phyloP scores from a whole-genome alignment of 2,329 filamentous ascomycete genomes.

The Fusarium sp. region DNA sequence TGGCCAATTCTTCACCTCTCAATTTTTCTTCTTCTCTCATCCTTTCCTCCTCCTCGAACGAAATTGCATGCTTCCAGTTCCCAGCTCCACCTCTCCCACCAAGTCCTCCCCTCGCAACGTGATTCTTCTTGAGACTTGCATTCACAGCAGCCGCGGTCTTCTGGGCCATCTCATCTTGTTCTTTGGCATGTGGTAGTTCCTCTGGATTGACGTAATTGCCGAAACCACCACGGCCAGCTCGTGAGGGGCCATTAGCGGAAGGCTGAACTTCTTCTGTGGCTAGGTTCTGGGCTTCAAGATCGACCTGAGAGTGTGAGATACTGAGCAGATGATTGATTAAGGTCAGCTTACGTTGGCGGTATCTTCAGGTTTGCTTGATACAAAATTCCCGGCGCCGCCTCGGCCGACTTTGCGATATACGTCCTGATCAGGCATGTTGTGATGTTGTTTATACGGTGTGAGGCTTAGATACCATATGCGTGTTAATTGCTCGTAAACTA shows the following conservation, averaged over 20 bases:
- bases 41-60: constrained; percentile 42
- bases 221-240: constrained; percentile 67
- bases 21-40: constrained; percentile 35
- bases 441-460: not conserved
- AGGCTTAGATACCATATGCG: not conserved
- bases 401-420: constrained; percentile 64
- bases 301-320: constrained; percentile 30
- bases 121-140: constrained; percentile 43
- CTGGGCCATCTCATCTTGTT: constrained; percentile 48
- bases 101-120: constrained; percentile 32
- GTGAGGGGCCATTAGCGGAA: constrained; percentile 48
- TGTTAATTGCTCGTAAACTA: not conserved
- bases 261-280: constrained; percentile 36
- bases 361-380: constrained; percentile 61
- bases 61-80: constrained; percentile 54
- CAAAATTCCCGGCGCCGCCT: constrained; percentile 72
- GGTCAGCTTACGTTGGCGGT: constrained; percentile 45
- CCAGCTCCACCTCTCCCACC: constrained; percentile 66
- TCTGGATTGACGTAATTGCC: constrained; percentile 64
- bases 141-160: constrained; percentile 48
- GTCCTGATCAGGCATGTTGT: constrained; percentile 48
- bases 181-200: constrained; percentile 45
- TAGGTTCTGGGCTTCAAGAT: constrained; percentile 52
- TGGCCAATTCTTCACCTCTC: constrained; percentile 53
- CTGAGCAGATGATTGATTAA: not conserved